Evolutionary conservation across 257 asterid genomes (phyloP), one percentile per base, ranked within the genome.

Genomic region (Solanum bulbocastanum): DNA sequence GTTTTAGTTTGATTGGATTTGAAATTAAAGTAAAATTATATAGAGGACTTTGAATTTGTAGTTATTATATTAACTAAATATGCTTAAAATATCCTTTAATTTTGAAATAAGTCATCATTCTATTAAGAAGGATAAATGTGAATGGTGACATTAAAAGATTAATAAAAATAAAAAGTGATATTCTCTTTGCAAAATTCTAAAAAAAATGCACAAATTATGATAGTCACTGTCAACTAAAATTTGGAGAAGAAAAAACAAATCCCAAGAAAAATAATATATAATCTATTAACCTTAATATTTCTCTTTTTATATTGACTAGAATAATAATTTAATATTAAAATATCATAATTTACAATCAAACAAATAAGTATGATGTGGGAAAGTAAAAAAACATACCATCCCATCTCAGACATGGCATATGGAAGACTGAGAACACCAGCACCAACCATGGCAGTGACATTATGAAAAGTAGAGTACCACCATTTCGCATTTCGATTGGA

Each of bases 391-490:
- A 36, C 23, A 3, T 92, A 94, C 98, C 98, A 95, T 89, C 98
- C 98, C 85, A 93, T 91, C 73, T 89, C 86, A 0, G 98, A 90
- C 93, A 95, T 89, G 90, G 98, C 96, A 44, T 82, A 82, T 16
- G 86, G 86, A n/a, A 82, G 86, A 82, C 86, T 82, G 20, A 82
- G 86, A 65, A 82, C 69, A 82, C 86, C 86, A 82, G 86, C 86
- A 4, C 86, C 86, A 49, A 82, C 86, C 86, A 82, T 82, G 91
- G 98, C 98, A 5, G 98, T 95, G 89, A 95, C 96, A 88, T 95
- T 95, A 90, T 95, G 98, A 88, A 95, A 93, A 15, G 98, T 87
- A 0, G 98, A 92, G 87, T 92, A 94, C 91, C 94, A 95, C 98
- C 98, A 95, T 33, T 93, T 95, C 1, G 98, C 98, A 6, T 90